A percentile compares a stretch with the other conserved stretches of the same genome.
Evolutionary conservation across 176 grass and related monocot species (phyloP).

Genomic region (Pontederia crassipes): DNA sequence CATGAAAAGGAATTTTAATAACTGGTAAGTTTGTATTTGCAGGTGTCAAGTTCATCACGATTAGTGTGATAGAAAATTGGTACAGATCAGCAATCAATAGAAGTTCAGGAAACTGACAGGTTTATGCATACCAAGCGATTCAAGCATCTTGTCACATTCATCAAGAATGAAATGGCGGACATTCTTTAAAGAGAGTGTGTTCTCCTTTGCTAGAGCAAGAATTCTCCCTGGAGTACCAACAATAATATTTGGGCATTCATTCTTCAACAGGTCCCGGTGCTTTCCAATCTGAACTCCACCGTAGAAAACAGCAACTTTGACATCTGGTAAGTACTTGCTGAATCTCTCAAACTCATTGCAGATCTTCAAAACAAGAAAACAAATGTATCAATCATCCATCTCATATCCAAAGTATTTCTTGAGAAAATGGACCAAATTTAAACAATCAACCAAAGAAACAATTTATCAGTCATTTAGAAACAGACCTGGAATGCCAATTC

Average conservation of each 20-base stretch:
- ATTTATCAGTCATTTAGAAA: background rate
- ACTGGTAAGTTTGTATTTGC: no score
- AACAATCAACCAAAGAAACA: background rate
- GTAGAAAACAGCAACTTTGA: conserved; percentile 98
- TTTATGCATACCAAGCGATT: conserved; percentile 70
- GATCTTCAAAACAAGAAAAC: conserved; percentile 37
- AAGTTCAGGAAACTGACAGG: background rate
- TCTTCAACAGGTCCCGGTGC: conserved; percentile 93
- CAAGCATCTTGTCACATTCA: conserved; percentile 45
- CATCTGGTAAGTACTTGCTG: conserved; percentile 76
- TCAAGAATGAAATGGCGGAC: conserved; percentile 97
- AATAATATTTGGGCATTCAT: conserved; percentile 96
- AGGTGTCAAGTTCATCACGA: no score
- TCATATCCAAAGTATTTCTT: background rate
- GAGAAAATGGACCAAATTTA: background rate
- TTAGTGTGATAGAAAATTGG: no score
- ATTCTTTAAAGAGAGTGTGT: conserved; percentile 97
- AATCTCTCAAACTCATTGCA: conserved; percentile 99
- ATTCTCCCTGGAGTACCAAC: conserved; percentile 72
- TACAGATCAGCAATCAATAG: background rate
- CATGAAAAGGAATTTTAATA: no score
- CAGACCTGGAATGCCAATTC: conserved; percentile 89
- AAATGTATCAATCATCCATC: background rate
- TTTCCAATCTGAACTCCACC: conserved; percentile 92
- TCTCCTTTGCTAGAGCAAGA: conserved; percentile 57